These are phyloP conservation scores for Otatea glauca DNA, from an alignment of 176 grass and related monocot species.

Conservation along the genomic window DNA sequence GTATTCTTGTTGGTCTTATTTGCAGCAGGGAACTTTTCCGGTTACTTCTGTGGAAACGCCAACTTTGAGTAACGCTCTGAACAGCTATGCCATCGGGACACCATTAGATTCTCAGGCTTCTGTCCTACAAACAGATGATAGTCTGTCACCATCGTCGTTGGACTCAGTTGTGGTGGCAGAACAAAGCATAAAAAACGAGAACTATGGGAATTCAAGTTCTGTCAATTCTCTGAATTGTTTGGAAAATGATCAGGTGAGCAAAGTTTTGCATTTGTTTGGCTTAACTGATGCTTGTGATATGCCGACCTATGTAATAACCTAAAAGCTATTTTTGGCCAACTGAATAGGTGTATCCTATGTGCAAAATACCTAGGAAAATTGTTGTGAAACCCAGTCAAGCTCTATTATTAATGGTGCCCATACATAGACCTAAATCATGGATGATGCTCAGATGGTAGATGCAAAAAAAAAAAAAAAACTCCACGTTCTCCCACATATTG, in stretches of 20 bases:
- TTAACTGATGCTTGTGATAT: slow-evolving; percentile 8
- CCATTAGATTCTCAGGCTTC: slow-evolving; percentile 76
- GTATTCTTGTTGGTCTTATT: neutral
- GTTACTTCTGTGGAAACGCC: slow-evolving; percentile 48
- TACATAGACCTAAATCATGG: neutral
- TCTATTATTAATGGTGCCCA: neutral
- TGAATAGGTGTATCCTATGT: neutral
- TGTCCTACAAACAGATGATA: slow-evolving; percentile 77
- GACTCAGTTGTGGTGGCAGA: slow-evolving; percentile 81
- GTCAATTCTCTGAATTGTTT: slow-evolving; percentile 64
- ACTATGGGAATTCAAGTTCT: slow-evolving; percentile 63
- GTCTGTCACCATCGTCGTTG: slow-evolving; percentile 77
- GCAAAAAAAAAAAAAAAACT: no score
- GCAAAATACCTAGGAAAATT: neutral
- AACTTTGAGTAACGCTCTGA: slow-evolving; percentile 54
- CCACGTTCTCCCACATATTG: no score
- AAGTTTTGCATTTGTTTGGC: slow-evolving; percentile 1
- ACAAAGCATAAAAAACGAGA: slow-evolving; percentile 68
- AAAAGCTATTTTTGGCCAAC: neutral
- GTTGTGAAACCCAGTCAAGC: neutral
- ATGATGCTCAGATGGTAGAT: neutral
- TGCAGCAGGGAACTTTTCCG: slow-evolving; percentile 48
- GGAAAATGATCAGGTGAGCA: slow-evolving; percentile 68
- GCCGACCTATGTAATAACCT: neutral
- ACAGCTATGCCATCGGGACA: slow-evolving; percentile 60